Evolutionary conservation across 129 eudicot genomes (phyloP).

Genomic region (Erigeron canadensis): DNA sequence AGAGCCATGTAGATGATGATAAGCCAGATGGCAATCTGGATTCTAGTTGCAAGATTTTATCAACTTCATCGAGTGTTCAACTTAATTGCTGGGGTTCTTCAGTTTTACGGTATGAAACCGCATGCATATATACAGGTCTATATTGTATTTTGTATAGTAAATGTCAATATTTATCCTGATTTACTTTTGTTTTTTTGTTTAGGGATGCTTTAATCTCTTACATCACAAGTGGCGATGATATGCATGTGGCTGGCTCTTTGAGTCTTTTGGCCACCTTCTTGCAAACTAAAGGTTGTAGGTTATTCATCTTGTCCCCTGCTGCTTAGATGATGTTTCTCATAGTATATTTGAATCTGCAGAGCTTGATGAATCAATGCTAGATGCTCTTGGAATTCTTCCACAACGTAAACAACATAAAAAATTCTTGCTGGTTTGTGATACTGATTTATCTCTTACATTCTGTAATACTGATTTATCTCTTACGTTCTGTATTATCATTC

Average conservation of each 20-base stretch:
- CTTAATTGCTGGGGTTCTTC: slow-evolving; percentile 36
- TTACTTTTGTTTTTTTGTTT: slow-evolving; percentile 20
- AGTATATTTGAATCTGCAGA: slow-evolving; percentile 46
- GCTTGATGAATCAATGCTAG: slow-evolving; percentile 92
- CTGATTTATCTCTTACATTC: slow-evolving; percentile 16
- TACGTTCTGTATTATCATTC: not conserved
- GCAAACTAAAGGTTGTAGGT: slow-evolving; percentile 77
- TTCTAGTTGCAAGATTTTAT: slow-evolving; percentile 35
- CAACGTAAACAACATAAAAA: slow-evolving; percentile 94
- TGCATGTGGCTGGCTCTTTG: slow-evolving; percentile 81
- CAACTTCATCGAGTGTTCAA: slow-evolving; percentile 39
- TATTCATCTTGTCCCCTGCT: slow-evolving; percentile 18
- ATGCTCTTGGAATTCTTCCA: slow-evolving; percentile 96
- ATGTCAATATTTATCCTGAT: not conserved
- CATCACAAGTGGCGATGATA: slow-evolving; percentile 72
- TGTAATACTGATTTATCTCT: slow-evolving; percentile 9
- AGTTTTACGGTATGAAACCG: slow-evolving; percentile 51
- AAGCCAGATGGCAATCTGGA: slow-evolving; percentile 31
- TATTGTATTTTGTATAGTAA: not conserved
- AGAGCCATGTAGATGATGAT: slow-evolving; percentile 33
- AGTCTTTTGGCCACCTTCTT: slow-evolving; percentile 72
- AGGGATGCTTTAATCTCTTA: slow-evolving; percentile 88
- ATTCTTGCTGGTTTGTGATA: slow-evolving; percentile 70
- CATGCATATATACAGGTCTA: not conserved
- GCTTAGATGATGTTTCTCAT: not conserved